Percentiles rank a stretch among this genome's conserved stretches.
These are phyloP conservation scores for Porcisia deanei DNA, from an alignment of 208 protist species.

Conservation along the genomic window DNA sequence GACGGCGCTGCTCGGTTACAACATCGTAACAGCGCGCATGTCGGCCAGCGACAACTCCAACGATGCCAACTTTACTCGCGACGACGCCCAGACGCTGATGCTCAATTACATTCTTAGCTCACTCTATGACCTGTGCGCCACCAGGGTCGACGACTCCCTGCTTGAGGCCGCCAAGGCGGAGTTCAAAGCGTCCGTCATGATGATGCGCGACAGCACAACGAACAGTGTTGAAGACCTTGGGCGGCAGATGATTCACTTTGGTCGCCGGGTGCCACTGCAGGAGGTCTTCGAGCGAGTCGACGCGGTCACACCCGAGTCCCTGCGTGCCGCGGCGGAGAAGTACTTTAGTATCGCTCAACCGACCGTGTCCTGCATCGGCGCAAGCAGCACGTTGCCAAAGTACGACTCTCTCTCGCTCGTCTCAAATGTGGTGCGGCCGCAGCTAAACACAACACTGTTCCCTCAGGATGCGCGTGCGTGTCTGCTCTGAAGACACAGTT, in stretches of 20 bases:
- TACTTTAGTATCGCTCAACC: conserved; percentile 63
- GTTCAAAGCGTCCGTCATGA: conserved; percentile 92
- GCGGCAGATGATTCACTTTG: conserved; percentile 95
- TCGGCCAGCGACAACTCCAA: conserved; percentile 25
- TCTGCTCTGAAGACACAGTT: conserved; percentile 7
- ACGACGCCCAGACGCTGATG: conserved; percentile 72
- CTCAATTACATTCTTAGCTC: conserved; percentile 72
- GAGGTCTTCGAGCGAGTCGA: conserved; percentile 95
- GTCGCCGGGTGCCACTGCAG: conserved; percentile 79
- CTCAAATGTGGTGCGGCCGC: conserved; percentile 42
- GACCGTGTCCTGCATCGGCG: conserved; percentile 79
- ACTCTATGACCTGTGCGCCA: conserved; percentile 67
- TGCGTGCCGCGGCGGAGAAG: conserved; percentile 75
- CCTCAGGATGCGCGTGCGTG: conserved; percentile 22
- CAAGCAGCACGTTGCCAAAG: conserved; percentile 51
- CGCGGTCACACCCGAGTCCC: conserved; percentile 82
- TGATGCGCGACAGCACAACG: conserved; percentile 95
- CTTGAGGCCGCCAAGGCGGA: conserved; percentile 94
- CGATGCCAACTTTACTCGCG: conserved; percentile 35
- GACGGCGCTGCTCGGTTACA: conserved; percentile 88
- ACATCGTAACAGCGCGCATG: conserved; percentile 74
- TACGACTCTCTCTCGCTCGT: conserved; percentile 51
- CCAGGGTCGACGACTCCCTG: conserved; percentile 64
- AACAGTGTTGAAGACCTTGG: conserved; percentile 96
- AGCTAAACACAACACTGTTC: conserved; percentile 34